Conservation (phyloP, 202 grass and related monocot species). For the Zizania palustris region DNA sequence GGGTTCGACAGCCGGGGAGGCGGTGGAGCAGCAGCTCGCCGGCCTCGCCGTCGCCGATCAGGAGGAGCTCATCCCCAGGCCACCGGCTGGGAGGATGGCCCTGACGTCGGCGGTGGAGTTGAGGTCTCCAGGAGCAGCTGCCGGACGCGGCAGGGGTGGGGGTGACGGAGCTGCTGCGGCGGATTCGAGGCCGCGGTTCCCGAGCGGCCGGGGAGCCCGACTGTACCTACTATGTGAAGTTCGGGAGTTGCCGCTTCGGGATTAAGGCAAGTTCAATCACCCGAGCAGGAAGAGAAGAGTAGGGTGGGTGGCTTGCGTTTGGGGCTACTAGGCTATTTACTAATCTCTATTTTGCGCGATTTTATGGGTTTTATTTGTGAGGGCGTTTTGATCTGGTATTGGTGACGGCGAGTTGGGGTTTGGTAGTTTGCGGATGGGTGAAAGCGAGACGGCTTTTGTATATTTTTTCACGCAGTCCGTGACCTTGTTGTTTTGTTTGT, state of each 20-base stretch:
- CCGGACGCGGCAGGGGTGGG: background rate
- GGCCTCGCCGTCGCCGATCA: conserved; percentile 28
- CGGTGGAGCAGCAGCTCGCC: conserved; percentile 30
- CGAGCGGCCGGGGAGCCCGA: conserved; percentile 60
- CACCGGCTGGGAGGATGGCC: conserved; percentile 52
- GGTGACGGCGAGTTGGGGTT: conserved; percentile 36
- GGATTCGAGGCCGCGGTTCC: conserved; percentile 51
- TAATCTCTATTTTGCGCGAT: background rate
- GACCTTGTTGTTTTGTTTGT: conserved; percentile 6
- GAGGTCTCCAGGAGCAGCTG: conserved; percentile 21
- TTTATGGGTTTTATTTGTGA: background rate
- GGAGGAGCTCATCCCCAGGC: background rate
- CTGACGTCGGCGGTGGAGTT: background rate
- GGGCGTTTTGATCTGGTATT: conserved; percentile 29
- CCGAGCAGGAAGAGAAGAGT: conserved; percentile 61
- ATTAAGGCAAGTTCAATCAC: conserved; percentile 88
- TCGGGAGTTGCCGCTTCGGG: conserved; percentile 73
- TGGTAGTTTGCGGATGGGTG: conserved; percentile 40
- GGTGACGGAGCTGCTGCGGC: background rate
- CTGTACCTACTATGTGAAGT: conserved; percentile 69
- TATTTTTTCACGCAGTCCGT: conserved; percentile 15
- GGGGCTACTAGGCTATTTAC: background rate
- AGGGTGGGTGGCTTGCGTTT: conserved; percentile 34
- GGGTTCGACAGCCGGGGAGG: conserved; percentile 15
- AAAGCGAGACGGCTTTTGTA: conserved; percentile 19